Percentiles rank a stretch among this genome's conserved stretches.
phyloP scores from a whole-genome alignment of 106 monocot species.

The Dendrobium huoshanense region DNA sequence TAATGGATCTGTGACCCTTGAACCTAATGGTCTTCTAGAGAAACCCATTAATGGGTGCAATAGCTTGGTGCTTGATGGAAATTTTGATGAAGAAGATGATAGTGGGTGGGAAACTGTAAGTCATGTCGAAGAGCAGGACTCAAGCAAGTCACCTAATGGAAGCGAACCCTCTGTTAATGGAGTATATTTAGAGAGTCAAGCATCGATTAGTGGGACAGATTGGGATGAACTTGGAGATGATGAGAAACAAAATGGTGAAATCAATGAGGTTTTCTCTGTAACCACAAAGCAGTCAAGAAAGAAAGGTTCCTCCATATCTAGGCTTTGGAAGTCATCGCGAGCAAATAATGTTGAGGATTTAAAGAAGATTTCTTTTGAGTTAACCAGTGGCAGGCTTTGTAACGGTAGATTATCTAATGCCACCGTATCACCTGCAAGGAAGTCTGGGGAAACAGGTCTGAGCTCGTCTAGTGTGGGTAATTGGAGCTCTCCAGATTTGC shows the following conservation, averaged over 20 bases:
- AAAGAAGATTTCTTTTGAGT: constrained; percentile 22
- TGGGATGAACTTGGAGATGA: constrained; percentile 45
- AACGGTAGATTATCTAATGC: constrained; percentile 38
- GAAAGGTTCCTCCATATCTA: constrained; percentile 49
- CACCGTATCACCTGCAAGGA: constrained; percentile 21
- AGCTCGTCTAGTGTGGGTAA: constrained; percentile 31
- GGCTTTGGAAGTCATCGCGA: constrained; percentile 69
- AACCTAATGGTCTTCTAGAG: constrained; percentile 10
- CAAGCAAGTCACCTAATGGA: constrained; percentile 73
- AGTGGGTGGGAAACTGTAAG: constrained; percentile 92
- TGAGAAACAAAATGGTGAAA: constrained; percentile 33
- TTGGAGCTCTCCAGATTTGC: constrained; percentile 37
- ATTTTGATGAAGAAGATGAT: constrained; percentile 63
- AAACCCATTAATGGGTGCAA: constrained; percentile 14
- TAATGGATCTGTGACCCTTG: constrained; percentile 17
- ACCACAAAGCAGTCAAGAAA: constrained; percentile 45
- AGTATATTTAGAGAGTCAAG: constrained; percentile 43
- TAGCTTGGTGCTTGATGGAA: constrained; percentile 17
- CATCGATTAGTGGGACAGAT: constrained; percentile 55
- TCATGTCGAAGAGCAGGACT: constrained; percentile 63
- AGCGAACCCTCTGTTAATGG: constrained; percentile 78
- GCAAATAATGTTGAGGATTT: constrained; percentile 15
- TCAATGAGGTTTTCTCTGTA: constrained; percentile 52
- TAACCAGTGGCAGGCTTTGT: constrained; percentile 25
- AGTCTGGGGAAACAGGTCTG: constrained; percentile 22